Evolutionary conservation across 371 early-diverging fungal species (phyloP).

Genomic region (Rhizopus microsporus): DNA sequence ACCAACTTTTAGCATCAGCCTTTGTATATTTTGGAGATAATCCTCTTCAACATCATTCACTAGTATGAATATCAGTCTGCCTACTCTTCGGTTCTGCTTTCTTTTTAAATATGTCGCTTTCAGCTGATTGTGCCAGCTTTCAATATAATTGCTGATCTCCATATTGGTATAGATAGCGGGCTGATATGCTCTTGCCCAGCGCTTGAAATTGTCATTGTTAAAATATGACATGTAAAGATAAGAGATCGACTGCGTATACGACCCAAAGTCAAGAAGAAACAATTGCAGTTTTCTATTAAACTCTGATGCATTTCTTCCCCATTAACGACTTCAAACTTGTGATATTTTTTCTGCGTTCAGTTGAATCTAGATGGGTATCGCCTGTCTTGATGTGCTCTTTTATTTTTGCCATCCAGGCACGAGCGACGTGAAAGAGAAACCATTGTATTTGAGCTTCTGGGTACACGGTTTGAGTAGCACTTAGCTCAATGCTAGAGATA

Average conservation of each 20-base stretch:
- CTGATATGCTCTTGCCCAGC: too few species aligned
- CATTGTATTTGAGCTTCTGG: neutral
- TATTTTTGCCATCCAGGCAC: slow-evolving; percentile 12
- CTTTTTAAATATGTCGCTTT: slow-evolving; percentile 12
- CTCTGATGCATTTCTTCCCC: neutral
- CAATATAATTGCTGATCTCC: too few species aligned
- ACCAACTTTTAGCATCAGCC: neutral
- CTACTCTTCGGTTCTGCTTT: neutral
- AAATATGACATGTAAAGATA: too few species aligned
- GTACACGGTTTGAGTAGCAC: too few species aligned
- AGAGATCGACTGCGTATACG: too few species aligned
- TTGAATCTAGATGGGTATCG: too few species aligned
- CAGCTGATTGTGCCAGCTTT: too few species aligned
- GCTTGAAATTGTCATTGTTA: too few species aligned
- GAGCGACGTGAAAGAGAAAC: slow-evolving; percentile 6
- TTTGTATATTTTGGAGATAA: neutral
- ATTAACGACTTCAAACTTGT: neutral
- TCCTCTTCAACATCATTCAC: slow-evolving; percentile 7
- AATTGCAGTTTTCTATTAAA: neutral
- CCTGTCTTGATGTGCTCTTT: neutral
- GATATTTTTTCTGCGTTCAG: neutral
- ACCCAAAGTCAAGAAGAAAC: neutral
- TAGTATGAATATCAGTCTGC: slow-evolving; percentile 4
- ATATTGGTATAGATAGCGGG: too few species aligned
- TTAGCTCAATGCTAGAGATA: too few species aligned